These are phyloP conservation scores for Microthlaspi erraticum DNA, from an alignment of 345 rosid species.

Conservation along the genomic window DNA sequence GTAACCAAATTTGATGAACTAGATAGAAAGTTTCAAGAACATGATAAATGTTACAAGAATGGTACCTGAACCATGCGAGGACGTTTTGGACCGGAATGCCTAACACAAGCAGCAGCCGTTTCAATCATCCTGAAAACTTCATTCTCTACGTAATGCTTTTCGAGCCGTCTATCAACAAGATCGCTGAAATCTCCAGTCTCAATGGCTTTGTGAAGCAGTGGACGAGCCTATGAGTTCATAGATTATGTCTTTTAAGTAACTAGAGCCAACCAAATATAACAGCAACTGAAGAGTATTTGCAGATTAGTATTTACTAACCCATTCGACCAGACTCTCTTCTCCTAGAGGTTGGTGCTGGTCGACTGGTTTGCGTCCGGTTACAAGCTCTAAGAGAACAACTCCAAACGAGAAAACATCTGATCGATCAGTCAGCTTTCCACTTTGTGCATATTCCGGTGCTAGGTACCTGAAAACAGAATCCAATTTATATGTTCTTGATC, in stretches of 20 bases:
- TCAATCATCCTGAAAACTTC: slow-evolving; percentile 85
- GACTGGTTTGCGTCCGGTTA: slow-evolving; percentile 93
- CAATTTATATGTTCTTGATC: neutral
- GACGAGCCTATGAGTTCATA: slow-evolving; percentile 70
- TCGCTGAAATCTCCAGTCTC: slow-evolving; percentile 72
- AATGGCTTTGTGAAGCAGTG: slow-evolving; percentile 65
- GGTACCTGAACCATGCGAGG: slow-evolving; percentile 93
- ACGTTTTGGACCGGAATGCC: slow-evolving; percentile 88
- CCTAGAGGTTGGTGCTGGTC: slow-evolving; percentile 84
- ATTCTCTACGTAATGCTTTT: slow-evolving; percentile 69
- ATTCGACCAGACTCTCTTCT: slow-evolving; percentile 98
- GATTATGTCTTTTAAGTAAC: neutral
- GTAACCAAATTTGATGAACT: neutral
- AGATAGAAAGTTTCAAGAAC: neutral
- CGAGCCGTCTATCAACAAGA: slow-evolving; percentile 77
- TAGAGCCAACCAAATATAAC: neutral
- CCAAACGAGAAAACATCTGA: slow-evolving; percentile 97
- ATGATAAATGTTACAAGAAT: neutral
- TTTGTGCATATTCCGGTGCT: slow-evolving; percentile 97
- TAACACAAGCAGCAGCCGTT: slow-evolving; percentile 94
- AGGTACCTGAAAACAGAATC: slow-evolving; percentile 63
- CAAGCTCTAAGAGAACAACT: slow-evolving; percentile 92
- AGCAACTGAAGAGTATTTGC: neutral
- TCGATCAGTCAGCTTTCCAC: slow-evolving; percentile 93
- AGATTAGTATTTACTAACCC: slow-evolving; percentile 60